Conservation (phyloP, 2,329 filamentous ascomycete species). For the Tolypocladium album region DNA sequence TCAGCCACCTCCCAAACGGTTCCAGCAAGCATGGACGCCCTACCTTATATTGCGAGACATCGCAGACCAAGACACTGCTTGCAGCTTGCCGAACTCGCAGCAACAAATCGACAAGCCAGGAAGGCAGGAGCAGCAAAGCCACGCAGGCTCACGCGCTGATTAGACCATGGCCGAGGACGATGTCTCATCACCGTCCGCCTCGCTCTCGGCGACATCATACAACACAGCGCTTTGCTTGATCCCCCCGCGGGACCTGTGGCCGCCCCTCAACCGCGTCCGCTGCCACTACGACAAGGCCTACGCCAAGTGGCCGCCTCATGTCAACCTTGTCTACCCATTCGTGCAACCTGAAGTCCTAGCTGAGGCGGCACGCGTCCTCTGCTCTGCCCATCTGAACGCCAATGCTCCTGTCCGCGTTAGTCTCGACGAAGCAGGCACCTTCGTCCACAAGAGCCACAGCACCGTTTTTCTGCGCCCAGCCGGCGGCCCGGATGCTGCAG, state of each 20-base stretch:
- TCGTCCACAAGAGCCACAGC: constrained; percentile 35
- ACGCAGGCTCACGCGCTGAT: background rate
- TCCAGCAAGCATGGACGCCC: background rate
- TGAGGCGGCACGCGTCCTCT: constrained; percentile 23
- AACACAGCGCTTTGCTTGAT: constrained; percentile 53
- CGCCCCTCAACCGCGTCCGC: constrained; percentile 41
- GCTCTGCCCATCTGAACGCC: constrained; percentile 5
- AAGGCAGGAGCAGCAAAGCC: background rate
- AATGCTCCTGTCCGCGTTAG: constrained; percentile 11
- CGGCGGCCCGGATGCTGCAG: background rate
- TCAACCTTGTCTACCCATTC: constrained; percentile 59
- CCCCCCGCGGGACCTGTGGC: constrained; percentile 37
- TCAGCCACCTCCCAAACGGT: too few species aligned
- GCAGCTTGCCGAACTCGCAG: background rate
- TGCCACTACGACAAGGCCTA: constrained; percentile 52
- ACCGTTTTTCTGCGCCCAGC: constrained; percentile 34
- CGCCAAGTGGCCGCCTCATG: constrained; percentile 53
- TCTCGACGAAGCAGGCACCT: constrained; percentile 33
- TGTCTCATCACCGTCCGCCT: background rate
- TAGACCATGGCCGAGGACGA: background rate
- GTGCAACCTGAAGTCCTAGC: constrained; percentile 36
- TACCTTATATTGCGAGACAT: background rate
- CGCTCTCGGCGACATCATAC: constrained; percentile 13
- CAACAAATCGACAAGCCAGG: background rate
- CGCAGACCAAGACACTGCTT: background rate